Evolutionary conservation across 2,329 filamentous ascomycete genomes (phyloP).

Genomic region (Sarocladium kiliense): DNA sequence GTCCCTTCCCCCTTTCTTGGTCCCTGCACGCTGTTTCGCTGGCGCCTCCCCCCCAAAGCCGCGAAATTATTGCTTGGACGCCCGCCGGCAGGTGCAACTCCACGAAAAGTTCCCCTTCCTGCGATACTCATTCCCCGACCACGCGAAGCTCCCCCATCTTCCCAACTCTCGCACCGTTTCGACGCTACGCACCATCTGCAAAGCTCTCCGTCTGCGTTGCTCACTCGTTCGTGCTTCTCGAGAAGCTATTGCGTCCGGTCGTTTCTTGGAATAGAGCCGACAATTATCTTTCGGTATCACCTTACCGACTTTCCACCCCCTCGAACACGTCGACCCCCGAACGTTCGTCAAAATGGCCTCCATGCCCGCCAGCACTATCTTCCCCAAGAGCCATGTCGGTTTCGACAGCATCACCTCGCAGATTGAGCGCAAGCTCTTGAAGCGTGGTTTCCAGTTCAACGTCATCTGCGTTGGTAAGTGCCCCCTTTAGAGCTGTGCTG

Average conservation of each 20-base stretch:
- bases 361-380: slow-evolving; percentile 68
- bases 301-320: slow-evolving; percentile 18
- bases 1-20: slow-evolving; percentile 38
- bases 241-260: slow-evolving; percentile 1
- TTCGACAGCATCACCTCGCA: slow-evolving; percentile 99
- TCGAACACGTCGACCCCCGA: neutral
- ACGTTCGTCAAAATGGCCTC: slow-evolving; percentile 42
- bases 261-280: slow-evolving; percentile 15
- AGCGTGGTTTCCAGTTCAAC: slow-evolving; percentile 99
- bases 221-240: neutral
- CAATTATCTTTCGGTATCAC: slow-evolving; percentile 15
- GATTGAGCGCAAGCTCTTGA: slow-evolving; percentile 99
- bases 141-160: slow-evolving; percentile 4
- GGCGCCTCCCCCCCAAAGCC: slow-evolving; percentile 23
- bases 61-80: slow-evolving; percentile 43
- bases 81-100: slow-evolving; percentile 26
- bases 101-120: slow-evolving; percentile 35
- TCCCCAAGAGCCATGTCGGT: slow-evolving; percentile 96
- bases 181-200: slow-evolving; percentile 5
- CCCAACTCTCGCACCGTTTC: neutral
- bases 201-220: slow-evolving; percentile 6
- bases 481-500: neutral
- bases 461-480: slow-evolving; percentile 96
- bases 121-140: slow-evolving; percentile 5
- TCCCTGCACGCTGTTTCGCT: slow-evolving; percentile 25